Conservation (phyloP, 2,329 filamentous ascomycete genomes). For the Apiospora sp. region DNA sequence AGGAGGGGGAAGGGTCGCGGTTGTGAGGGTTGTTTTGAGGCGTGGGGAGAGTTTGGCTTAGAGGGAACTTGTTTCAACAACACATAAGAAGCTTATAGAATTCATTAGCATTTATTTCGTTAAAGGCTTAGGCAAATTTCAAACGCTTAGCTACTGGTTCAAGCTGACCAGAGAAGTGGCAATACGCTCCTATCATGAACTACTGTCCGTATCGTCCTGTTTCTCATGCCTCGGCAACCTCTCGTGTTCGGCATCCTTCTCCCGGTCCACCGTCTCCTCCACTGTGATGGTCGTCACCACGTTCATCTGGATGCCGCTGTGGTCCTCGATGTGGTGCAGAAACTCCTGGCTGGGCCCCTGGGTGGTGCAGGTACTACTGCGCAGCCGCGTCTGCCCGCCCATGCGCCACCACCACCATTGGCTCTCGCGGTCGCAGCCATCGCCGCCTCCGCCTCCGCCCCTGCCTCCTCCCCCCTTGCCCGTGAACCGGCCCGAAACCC, state of each 20-base stretch:
- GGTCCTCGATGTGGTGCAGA: constrained; percentile 9
- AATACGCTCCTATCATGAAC: neutral
- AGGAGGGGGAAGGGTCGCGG: neutral
- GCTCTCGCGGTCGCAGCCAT: neutral
- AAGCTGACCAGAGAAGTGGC: too few relatives aligned
- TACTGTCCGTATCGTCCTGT: neutral
- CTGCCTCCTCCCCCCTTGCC: too few relatives aligned
- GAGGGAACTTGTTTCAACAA: too few relatives aligned
- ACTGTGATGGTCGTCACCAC: constrained; percentile 28
- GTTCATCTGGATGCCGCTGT: constrained; percentile 29
- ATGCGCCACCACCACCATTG: constrained; percentile 29
- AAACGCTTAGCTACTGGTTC: too few relatives aligned
- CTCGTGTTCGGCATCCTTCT: neutral
- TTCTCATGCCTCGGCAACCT: neutral
- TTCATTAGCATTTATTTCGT: neutral
- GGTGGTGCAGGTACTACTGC: neutral
- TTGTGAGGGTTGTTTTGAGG: neutral
- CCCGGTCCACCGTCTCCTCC: constrained; percentile 5
- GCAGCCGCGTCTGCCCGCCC: constrained; percentile 28
- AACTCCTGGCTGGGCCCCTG: constrained; percentile 20
- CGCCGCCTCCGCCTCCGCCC: neutral
- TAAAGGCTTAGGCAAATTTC: too few relatives aligned
- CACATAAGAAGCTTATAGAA: neutral
- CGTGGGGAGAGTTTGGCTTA: neutral
- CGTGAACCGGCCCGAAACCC: neutral